Conservation (phyloP, 2,329 filamentous ascomycete species). For the Sarocladium strictum region DNA sequence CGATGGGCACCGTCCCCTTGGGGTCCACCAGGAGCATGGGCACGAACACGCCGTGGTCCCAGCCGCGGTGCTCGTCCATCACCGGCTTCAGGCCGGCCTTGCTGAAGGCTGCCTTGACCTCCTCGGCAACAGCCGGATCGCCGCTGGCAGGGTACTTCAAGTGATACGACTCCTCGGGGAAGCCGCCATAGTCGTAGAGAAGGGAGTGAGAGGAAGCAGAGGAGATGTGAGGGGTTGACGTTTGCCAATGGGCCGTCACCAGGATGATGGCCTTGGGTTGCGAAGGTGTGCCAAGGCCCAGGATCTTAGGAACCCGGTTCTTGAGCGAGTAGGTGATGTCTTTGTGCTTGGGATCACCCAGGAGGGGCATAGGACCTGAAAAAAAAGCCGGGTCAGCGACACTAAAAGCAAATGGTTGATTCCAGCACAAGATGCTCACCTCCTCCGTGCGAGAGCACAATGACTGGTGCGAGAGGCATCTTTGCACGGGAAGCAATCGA, state of each 20-base stretch:
- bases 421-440: no score
- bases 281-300: slow-evolving; percentile 45
- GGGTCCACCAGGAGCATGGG: slow-evolving; percentile 50
- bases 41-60: slow-evolving; percentile 58
- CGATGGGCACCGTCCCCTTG: slow-evolving; percentile 43
- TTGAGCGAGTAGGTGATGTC: slow-evolving; percentile 45
- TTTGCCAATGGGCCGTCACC: slow-evolving; percentile 54
- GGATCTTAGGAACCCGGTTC: slow-evolving; percentile 47
- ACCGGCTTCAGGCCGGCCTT: slow-evolving; percentile 36
- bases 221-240: slow-evolving; percentile 42
- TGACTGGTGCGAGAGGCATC: slow-evolving; percentile 37
- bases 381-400: no score
- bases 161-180: slow-evolving; percentile 48
- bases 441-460: slow-evolving; percentile 45
- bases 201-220: slow-evolving; percentile 40
- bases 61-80: slow-evolving; percentile 37
- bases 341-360: slow-evolving; percentile 48
- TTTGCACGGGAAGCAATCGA: slow-evolving; percentile 11
- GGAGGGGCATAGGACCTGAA: slow-evolving; percentile 50
- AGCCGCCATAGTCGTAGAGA: slow-evolving; percentile 54
- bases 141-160: slow-evolving; percentile 53
- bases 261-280: slow-evolving; percentile 47
- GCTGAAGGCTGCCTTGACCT: slow-evolving; percentile 39
- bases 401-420: no score
- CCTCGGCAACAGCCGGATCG: slow-evolving; percentile 43